Evolutionary conservation across 2,329 filamentous ascomycete genomes (phyloP).

Genomic region (Aspergillus oerlinghausenensis): DNA sequence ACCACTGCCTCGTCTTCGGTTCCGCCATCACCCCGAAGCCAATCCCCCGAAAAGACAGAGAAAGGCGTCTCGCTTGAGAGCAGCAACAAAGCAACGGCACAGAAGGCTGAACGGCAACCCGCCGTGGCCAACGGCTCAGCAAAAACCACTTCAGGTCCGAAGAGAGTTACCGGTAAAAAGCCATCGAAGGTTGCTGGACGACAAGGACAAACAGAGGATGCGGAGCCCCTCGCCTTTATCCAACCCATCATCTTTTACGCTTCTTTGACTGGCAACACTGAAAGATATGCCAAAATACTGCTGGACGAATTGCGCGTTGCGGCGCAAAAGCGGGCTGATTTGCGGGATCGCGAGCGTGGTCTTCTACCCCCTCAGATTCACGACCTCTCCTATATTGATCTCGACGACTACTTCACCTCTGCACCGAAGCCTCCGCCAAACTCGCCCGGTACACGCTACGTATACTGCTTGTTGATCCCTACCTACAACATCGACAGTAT

Average conservation of each 20-base stretch:
- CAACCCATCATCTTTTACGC: slow-evolving; percentile 84
- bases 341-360: slow-evolving; percentile 23
- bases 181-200: slow-evolving; percentile 24
- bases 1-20: slow-evolving; percentile 26
- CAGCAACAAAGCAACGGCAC: not conserved
- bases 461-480: slow-evolving; percentile 82
- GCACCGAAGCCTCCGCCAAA: slow-evolving; percentile 59
- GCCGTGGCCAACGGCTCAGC: slow-evolving; percentile 1
- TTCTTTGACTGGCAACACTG: slow-evolving; percentile 78
- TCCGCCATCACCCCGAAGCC: slow-evolving; percentile 28
- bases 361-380: slow-evolving; percentile 60
- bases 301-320: slow-evolving; percentile 50
- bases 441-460: slow-evolving; percentile 52
- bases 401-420: slow-evolving; percentile 86
- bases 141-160: slow-evolving; percentile 25
- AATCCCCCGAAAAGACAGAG: slow-evolving; percentile 20
- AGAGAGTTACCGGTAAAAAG: slow-evolving; percentile 32
- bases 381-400: slow-evolving; percentile 81
- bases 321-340: slow-evolving; percentile 22
- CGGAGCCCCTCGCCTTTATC: slow-evolving; percentile 24
- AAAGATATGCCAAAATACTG: slow-evolving; percentile 65
- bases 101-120: slow-evolving; percentile 1
- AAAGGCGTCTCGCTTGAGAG: slow-evolving; percentile 5
- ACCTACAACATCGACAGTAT: slow-evolving; percentile 95
- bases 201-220: slow-evolving; percentile 15